These are phyloP conservation scores for Moniliella sp. DNA, from an alignment of 1,284 basidiomycete species.

Conservation along the genomic window DNA sequence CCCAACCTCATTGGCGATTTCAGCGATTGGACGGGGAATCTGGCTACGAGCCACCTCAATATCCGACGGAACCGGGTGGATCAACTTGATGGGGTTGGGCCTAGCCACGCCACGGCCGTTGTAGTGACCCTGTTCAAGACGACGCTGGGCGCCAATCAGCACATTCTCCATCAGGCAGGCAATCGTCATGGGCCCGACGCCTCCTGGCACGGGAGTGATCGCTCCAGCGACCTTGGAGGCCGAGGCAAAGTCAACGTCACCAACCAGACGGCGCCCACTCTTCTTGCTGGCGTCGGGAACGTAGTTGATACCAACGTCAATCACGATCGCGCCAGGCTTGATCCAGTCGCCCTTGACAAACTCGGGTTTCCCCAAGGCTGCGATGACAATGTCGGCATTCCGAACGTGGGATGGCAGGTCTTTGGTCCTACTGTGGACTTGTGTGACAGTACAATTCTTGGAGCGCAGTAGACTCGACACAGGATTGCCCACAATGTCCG, in stretches of 20 bases:
- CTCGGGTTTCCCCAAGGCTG: conserved; percentile 75
- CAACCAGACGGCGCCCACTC: conserved; percentile 80
- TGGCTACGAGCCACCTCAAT: conserved; percentile 91
- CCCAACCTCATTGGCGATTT: conserved; percentile 73
- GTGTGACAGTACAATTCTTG: conserved; percentile 84
- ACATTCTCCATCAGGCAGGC: conserved; percentile 96
- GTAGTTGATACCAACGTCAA: conserved; percentile 77
- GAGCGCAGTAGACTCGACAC: conserved; percentile 72
- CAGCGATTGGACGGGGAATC: conserved; percentile 65
- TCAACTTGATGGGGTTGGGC: conserved; percentile 55
- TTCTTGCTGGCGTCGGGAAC: conserved; percentile 65
- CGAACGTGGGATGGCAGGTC: conserved; percentile 52
- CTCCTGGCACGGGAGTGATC: conserved; percentile 83
- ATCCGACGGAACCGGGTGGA: conserved; percentile 57
- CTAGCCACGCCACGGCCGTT: conserved; percentile 47
- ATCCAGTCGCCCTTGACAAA: conserved; percentile 84
- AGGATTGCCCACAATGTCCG: conserved; percentile 92
- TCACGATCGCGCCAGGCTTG: conserved; percentile 56
- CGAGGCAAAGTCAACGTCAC: conserved; percentile 71
- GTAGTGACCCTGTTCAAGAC: conserved; percentile 56
- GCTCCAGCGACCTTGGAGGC: conserved; percentile 57
- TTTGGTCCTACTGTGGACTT: conserved; percentile 76
- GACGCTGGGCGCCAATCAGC: conserved; percentile 52
- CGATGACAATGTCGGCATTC: conserved; percentile 75
- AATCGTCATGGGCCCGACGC: conserved; percentile 97